phyloP scores from a whole-genome alignment of 495 filamentous ascomycete genomes.

The Podospora didyma region DNA sequence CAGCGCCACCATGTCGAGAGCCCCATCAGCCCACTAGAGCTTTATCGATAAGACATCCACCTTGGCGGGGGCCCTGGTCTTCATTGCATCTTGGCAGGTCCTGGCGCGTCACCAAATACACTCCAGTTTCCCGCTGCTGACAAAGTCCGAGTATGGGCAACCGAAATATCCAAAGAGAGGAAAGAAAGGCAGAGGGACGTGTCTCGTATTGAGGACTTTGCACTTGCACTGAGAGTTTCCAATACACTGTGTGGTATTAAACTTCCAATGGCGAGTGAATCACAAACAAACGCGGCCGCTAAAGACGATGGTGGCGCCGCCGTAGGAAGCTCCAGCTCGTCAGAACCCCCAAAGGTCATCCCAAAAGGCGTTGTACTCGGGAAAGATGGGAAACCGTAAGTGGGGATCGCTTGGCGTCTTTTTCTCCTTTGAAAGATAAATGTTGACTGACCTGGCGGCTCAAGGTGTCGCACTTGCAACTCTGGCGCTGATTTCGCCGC shows the following conservation, averaged over 20 bases:
- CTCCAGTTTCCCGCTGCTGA: no score
- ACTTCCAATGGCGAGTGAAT: no score
- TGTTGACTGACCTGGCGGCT: constrained; percentile 6
- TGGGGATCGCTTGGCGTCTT: neutral
- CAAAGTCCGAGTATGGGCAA: no score
- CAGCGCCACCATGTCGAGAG: neutral
- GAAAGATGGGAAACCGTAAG: constrained; percentile 95
- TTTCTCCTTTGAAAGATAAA: neutral
- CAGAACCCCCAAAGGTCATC: constrained; percentile 33
- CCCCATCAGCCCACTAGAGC: constrained; percentile 1
- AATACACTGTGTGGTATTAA: no score
- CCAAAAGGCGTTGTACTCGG: constrained; percentile 84
- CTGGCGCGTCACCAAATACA: no score
- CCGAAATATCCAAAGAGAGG: no score
- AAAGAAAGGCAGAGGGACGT: no score
- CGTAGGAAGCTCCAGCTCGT: constrained; percentile 1
- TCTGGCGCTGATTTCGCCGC: constrained; percentile 49
- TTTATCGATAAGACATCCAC: constrained; percentile 13
- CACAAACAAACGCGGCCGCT: no score
- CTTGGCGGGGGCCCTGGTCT: constrained; percentile 1
- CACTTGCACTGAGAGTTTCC: no score
- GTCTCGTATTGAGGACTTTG: no score
- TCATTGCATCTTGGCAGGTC: no score
- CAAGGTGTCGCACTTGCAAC: constrained; percentile 85
- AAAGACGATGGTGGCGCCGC: neutral